Conservation (phyloP, 2,329 filamentous ascomycete species). For the Penicillium sp. region DNA sequence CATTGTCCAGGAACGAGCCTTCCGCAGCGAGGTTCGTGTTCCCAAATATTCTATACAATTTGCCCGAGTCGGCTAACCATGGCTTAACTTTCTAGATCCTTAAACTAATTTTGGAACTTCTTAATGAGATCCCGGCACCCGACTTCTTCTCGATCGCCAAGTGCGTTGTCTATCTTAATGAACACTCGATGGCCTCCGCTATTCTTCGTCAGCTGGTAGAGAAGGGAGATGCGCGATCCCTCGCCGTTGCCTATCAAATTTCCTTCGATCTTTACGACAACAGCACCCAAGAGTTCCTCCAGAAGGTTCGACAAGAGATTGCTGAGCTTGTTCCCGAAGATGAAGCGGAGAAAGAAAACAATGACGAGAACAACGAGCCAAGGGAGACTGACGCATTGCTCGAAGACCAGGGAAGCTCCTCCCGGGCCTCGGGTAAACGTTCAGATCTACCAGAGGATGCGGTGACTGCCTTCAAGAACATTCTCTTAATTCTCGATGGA, state of each 20-base stretch:
- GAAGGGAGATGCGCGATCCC: constrained; percentile 72
- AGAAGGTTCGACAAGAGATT: constrained; percentile 80
- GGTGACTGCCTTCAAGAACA: constrained; percentile 54
- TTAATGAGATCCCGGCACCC: constrained; percentile 86
- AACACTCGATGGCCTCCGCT: constrained; percentile 82
- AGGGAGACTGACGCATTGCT: constrained; percentile 60
- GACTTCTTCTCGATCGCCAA: constrained; percentile 98
- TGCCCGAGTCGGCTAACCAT: neutral
- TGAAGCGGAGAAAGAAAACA: constrained; percentile 43
- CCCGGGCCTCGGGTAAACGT: constrained; percentile 42
- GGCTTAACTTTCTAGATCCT: constrained; percentile 60
- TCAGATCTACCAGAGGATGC: constrained; percentile 48
- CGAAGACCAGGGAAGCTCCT: constrained; percentile 46
- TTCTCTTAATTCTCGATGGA: constrained; percentile 69
- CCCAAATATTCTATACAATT: neutral
- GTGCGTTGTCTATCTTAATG: constrained; percentile 93
- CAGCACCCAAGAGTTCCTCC: constrained; percentile 92
- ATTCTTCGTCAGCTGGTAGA: constrained; percentile 80
- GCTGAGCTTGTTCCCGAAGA: constrained; percentile 54
- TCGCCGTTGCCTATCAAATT: constrained; percentile 91
- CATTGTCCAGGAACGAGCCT: constrained; percentile 85
- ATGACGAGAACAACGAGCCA: constrained; percentile 52
- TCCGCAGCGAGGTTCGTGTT: constrained; percentile 64
- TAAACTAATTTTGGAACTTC: constrained; percentile 86
- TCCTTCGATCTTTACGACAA: constrained; percentile 98